A percentile compares a stretch with the other conserved stretches of the same genome.
phyloP scores from a whole-genome alignment of 352 stramenopile genomes.

The Globisporangium mamillatum region DNA sequence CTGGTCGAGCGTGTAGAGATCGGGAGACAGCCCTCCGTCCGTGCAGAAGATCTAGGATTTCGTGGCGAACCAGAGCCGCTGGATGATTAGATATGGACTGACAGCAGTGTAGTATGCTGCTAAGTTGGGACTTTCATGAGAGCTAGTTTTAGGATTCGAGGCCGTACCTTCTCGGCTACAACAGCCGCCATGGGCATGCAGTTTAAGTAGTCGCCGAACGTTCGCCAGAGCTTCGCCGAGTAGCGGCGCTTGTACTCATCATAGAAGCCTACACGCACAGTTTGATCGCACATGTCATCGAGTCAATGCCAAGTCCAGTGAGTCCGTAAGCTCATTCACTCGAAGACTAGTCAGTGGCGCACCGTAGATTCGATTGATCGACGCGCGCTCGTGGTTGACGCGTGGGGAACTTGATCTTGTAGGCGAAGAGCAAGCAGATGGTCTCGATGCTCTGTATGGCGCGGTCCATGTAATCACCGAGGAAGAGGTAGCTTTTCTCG shows the following conservation, averaged over 20 bases:
- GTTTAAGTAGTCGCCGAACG: conserved; percentile 98
- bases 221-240: conserved; percentile 91
- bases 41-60: conserved; percentile 95
- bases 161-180: conserved; percentile 90
- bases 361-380: conserved; percentile 85
- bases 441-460: conserved; percentile 88
- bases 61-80: background rate
- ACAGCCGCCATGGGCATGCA: conserved; percentile 96
- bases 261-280: conserved; percentile 87
- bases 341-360: background rate
- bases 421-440: conserved; percentile 77
- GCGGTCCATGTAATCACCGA: conserved; percentile 85
- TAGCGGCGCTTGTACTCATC: conserved; percentile 97
- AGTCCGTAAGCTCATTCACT: background rate
- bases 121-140: too few relatives aligned
- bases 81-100: background rate
- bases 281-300: background rate
- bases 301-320: background rate
- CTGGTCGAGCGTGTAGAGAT: conserved; percentile 97
- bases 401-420: conserved; percentile 88
- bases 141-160: too few relatives aligned
- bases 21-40: conserved; percentile 91
- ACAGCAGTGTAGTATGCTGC: background rate
- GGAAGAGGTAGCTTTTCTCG: conserved; percentile 77
- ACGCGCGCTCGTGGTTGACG: conserved; percentile 81